Conservation (phyloP, 1,284 basidiomycete species). For the Papiliotrema nemorosa region DNA sequence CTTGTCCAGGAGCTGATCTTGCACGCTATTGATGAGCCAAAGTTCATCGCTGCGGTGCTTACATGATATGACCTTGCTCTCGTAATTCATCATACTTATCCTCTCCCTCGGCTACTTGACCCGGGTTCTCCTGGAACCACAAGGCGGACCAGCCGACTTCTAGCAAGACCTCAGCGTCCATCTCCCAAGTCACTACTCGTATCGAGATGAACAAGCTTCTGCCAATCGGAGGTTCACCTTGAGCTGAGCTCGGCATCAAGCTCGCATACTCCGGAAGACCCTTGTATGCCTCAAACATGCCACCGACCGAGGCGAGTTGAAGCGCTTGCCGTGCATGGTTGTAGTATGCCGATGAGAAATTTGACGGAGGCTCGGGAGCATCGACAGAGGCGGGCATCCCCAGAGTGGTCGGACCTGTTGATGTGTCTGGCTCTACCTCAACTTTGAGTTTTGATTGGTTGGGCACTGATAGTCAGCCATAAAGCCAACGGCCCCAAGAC, state of each 20-base stretch:
- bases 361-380: not conserved
- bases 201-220: slow-evolving; percentile 39
- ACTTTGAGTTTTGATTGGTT: too few relatives aligned
- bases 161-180: slow-evolving; percentile 23
- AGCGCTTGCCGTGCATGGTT: slow-evolving; percentile 36
- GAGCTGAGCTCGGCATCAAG: not conserved
- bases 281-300: slow-evolving; percentile 13
- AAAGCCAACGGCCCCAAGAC: too few relatives aligned
- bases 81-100: slow-evolving; percentile 22
- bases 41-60: slow-evolving; percentile 10
- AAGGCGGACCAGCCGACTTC: slow-evolving; percentile 39
- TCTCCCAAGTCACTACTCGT: slow-evolving; percentile 34
- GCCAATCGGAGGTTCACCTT: slow-evolving; percentile 18
- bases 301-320: slow-evolving; percentile 29
- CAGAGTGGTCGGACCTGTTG: too few relatives aligned
- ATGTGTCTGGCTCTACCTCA: too few relatives aligned
- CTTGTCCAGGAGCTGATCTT: slow-evolving; percentile 32
- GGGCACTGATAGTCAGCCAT: too few relatives aligned
- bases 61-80: slow-evolving; percentile 43
- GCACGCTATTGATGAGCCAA: slow-evolving; percentile 21
- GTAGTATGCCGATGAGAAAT: slow-evolving; percentile 17
- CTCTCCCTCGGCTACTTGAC: slow-evolving; percentile 5
- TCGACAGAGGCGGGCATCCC: not conserved
- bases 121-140: slow-evolving; percentile 26
- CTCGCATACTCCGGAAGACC: not conserved